Conservation (phyloP, 345 rosid genomes). For the Psidium friedrichsthalianum region DNA sequence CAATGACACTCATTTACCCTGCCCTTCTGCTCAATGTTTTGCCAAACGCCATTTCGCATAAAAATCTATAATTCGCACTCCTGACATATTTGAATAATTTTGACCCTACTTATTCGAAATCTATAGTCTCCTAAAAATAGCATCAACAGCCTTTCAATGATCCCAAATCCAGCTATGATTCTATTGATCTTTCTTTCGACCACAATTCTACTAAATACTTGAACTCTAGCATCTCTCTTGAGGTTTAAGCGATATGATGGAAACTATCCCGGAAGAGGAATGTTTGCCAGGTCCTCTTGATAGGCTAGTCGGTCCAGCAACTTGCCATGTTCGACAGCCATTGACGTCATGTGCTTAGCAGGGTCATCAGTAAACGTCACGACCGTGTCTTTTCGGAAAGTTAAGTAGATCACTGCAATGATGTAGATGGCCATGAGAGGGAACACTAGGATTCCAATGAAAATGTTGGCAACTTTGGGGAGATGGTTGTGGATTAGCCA, state of each 20-base stretch:
- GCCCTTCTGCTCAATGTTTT: neutral
- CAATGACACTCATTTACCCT: neutral
- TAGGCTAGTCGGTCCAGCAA: neutral
- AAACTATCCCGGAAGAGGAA: slow-evolving; percentile 19
- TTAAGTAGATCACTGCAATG: slow-evolving; percentile 30
- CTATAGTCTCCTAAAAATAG: no score
- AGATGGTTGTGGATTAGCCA: slow-evolving; percentile 41
- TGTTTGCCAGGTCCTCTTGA: slow-evolving; percentile 36
- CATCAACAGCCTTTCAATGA: no score
- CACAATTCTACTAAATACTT: no score
- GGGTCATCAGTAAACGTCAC: slow-evolving; percentile 22
- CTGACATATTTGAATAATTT: neutral
- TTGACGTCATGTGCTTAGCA: neutral
- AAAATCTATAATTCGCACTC: neutral
- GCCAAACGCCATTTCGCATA: neutral
- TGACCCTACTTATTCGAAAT: neutral
- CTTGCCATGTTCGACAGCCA: slow-evolving; percentile 1
- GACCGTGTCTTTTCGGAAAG: slow-evolving; percentile 31
- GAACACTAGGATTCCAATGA: slow-evolving; percentile 41
- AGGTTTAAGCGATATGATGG: no score
- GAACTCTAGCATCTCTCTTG: no score
- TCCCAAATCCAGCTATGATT: no score
- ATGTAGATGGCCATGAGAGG: slow-evolving; percentile 45
- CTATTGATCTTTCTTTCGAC: no score
- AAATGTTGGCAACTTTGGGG: slow-evolving; percentile 26